A percentile compares a stretch with the other conserved stretches of the same genome.
Evolutionary conservation across 202 grass and related monocot species (phyloP).

Genomic region (Miscanthus sacchariflorus): DNA sequence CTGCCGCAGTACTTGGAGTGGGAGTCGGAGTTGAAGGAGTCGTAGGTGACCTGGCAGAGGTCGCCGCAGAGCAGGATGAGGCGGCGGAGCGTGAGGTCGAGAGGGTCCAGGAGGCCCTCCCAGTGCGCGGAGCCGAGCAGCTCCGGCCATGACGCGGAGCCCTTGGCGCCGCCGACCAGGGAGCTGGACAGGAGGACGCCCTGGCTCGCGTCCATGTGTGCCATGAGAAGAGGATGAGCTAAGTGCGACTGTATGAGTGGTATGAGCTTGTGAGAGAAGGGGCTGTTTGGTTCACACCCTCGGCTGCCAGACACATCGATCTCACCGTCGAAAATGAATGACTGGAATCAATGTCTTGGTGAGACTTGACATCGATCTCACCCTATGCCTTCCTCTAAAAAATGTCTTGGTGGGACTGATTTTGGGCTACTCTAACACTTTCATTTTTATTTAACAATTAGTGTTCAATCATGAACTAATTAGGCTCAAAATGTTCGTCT

Average conservation of each 20-base stretch:
- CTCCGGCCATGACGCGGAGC: slow-evolving; percentile 58
- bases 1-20: slow-evolving; percentile 78
- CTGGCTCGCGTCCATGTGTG: slow-evolving; percentile 68
- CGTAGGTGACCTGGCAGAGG: slow-evolving; percentile 89
- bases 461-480: no score
- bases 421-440: no score
- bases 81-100: slow-evolving; percentile 72
- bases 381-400: no score
- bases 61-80: slow-evolving; percentile 85
- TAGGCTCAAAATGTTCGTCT: no score
- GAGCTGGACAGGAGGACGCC: slow-evolving; percentile 68
- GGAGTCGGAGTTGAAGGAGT: slow-evolving; percentile 80
- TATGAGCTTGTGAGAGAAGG: neutral
- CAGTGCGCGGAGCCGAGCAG: slow-evolving; percentile 78
- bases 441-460: no score
- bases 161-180: slow-evolving; percentile 41
- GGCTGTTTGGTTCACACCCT: neutral
- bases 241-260: neutral
- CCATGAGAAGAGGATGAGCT: slow-evolving; percentile 30
- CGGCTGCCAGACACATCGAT: neutral
- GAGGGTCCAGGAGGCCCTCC: slow-evolving; percentile 82
- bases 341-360: no score
- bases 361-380: no score
- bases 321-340: no score
- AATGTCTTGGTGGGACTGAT: no score